These are phyloP conservation scores for Ricinus communis DNA, from an alignment of 345 rosid genomes.

Conservation along the genomic window DNA sequence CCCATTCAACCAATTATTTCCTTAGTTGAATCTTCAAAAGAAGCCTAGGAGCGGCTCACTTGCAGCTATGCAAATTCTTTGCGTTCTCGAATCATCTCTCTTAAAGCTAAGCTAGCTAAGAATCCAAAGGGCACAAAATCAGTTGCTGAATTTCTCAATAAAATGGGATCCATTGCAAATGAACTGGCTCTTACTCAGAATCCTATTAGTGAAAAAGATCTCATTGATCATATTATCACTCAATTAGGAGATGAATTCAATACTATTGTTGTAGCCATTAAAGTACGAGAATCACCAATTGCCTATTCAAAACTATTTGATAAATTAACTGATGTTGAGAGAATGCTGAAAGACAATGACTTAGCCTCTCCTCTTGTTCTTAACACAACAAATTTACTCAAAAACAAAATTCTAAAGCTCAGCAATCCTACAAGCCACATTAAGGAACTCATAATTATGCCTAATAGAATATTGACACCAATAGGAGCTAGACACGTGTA, in stretches of 20 bases:
- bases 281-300: background rate
- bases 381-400: background rate
- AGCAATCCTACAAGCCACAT: background rate
- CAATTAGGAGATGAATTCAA: slow-evolving; percentile 2
- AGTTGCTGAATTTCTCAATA: too few species aligned
- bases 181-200: too few species aligned
- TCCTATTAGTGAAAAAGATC: too few species aligned
- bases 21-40: background rate
- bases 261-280: background rate
- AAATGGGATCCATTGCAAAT: too few species aligned
- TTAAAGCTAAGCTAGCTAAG: background rate
- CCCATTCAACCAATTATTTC: background rate
- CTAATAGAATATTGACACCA: too few species aligned
- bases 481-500: too few species aligned
- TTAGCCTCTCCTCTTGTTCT: background rate
- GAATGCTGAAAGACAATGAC: background rate
- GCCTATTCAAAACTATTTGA: background rate
- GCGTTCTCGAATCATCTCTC: background rate
- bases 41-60: background rate
- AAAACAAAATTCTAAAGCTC: background rate
- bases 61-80: background rate
- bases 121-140: background rate
- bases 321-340: background rate
- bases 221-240: background rate
- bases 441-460: background rate